A percentile compares a stretch with the other conserved stretches of the same genome.
These are phyloP conservation scores for Fusarium sp. DNA, from an alignment of 2,329 filamentous ascomycete genomes.

Conservation along the genomic window DNA sequence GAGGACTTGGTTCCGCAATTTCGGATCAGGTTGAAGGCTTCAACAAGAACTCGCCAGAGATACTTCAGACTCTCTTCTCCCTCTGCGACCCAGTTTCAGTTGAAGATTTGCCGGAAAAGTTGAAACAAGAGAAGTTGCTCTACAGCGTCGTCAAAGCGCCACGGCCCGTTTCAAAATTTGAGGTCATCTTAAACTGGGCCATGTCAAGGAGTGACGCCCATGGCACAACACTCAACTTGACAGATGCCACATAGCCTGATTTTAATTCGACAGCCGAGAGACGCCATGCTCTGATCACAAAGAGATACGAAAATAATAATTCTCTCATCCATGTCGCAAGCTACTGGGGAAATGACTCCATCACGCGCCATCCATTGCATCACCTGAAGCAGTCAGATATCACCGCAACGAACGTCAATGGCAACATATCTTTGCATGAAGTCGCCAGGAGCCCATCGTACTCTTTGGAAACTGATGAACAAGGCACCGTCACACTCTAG, in stretches of 20 bases:
- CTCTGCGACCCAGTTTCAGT: neutral
- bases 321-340: no score
- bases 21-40: no score
- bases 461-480: accelerated
- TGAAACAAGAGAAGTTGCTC: neutral
- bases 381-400: no score
- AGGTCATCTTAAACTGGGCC: neutral
- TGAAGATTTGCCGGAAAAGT: neutral
- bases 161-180: no score
- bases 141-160: no score
- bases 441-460: accelerated
- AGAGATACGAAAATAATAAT: no score
- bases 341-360: no score
- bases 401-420: no score
- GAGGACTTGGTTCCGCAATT: no score
- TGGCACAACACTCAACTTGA: neutral
- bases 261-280: neutral
- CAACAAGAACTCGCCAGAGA: no score
- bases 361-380: no score
- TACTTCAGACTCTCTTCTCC: neutral
- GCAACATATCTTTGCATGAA: neutral
- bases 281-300: neutral
- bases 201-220: neutral
- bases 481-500: neutral
- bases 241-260: neutral